Percentiles rank a stretch among this genome's conserved stretches.
Conservation (phyloP, 2,329 filamentous ascomycete genomes). For the Penicillium concentricum region DNA sequence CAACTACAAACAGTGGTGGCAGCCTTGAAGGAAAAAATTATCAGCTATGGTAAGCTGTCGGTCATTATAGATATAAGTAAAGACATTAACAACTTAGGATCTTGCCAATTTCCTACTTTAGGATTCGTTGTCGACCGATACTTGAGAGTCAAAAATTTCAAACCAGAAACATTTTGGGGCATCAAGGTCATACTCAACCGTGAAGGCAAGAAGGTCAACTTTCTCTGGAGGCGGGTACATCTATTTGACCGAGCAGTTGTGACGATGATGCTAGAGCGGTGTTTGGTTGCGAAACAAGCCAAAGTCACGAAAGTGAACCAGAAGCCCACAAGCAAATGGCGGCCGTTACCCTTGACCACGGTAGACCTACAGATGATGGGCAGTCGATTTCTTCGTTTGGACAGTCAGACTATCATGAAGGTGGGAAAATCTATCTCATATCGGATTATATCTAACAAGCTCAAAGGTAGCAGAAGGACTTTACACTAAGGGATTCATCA, state of each 20-base stretch:
- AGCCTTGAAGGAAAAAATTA: slow-evolving; percentile 61
- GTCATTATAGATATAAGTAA: background rate
- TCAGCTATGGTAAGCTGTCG: slow-evolving; percentile 71
- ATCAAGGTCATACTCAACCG: slow-evolving; percentile 81
- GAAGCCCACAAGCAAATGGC: slow-evolving; percentile 91
- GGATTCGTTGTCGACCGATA: slow-evolving; percentile 97
- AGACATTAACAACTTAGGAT: slow-evolving; percentile 52
- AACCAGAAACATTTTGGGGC: slow-evolving; percentile 87
- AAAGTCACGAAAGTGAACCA: slow-evolving; percentile 82
- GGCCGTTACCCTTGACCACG: slow-evolving; percentile 87
- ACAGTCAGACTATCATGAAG: slow-evolving; percentile 85
- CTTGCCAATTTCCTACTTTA: slow-evolving; percentile 94
- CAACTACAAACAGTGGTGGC: slow-evolving; percentile 72
- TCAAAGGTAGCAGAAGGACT: slow-evolving; percentile 69
- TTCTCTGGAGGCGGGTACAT: slow-evolving; percentile 76
- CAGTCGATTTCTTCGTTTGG: slow-evolving; percentile 84
- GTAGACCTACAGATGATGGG: slow-evolving; percentile 97
- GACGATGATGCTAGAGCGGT: slow-evolving; percentile 80
- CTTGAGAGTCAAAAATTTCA: slow-evolving; percentile 88
- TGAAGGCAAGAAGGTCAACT: slow-evolving; percentile 75
- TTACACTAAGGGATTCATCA: slow-evolving; percentile 94
- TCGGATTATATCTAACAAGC: background rate
- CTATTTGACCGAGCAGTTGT: slow-evolving; percentile 86
- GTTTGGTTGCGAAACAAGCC: slow-evolving; percentile 71
- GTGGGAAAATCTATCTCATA: slow-evolving; percentile 34